Conservation (phyloP, 2,329 filamentous ascomycete genomes). For the Sclerotinia spermophila region DNA sequence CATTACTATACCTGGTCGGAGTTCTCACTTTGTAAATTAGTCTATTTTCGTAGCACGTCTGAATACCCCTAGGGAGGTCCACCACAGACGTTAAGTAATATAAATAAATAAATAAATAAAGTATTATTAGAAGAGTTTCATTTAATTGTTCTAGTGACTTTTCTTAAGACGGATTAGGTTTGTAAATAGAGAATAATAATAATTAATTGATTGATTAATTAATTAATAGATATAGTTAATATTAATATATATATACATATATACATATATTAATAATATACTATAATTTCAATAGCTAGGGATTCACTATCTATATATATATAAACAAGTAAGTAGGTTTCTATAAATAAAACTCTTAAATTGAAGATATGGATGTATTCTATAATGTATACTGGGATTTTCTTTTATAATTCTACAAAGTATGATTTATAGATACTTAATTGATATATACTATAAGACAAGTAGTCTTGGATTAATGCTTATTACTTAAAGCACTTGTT, state of each 20-base stretch:
- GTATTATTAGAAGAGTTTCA: neutral
- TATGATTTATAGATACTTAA: neutral
- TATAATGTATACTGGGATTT: neutral
- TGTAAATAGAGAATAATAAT: neutral
- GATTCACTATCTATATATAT: neutral
- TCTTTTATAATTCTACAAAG: neutral
- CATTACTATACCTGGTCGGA: too few relatives aligned
- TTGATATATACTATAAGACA: too few relatives aligned
- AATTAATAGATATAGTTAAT: neutral
- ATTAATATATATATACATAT: too few relatives aligned
- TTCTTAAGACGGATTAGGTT: neutral
- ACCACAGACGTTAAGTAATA: too few relatives aligned
- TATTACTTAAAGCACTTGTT: neutral
- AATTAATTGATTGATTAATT: too few relatives aligned
- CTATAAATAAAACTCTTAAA: neutral
- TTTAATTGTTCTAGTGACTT: neutral
- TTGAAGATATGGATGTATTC: neutral
- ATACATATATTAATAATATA: neutral
- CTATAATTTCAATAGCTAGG: neutral
- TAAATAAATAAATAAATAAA: too few relatives aligned
- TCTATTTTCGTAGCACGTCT: too few relatives aligned
- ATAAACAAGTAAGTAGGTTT: neutral
- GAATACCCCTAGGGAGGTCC: too few relatives aligned
- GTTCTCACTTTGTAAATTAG: too few relatives aligned
- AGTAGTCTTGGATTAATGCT: neutral